Base-by-base conservation (phyloP, 2,329 filamentous ascomycete species). In the Talaromyces sp. region DNA sequence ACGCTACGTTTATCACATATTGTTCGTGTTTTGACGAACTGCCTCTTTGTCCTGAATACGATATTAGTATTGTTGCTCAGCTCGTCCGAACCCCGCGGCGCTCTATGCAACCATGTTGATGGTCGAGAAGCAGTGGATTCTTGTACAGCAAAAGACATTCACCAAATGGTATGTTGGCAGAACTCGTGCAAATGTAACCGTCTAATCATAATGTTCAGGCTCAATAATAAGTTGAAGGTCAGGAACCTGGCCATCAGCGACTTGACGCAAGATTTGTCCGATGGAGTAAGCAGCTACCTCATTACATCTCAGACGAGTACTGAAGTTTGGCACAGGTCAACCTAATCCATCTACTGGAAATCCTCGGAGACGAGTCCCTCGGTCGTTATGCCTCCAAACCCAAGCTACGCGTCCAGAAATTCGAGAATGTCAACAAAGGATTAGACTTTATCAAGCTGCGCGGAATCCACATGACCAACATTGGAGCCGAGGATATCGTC, bases 101-200 rank as follows among this genome's bases (percentile, higher is more conserved):
- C 48, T 47, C n/a, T 41, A 37, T 73, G 48, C 58, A 60, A 75
- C 65, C 69, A 81, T 82, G 79, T 78, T 81, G 75, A 76, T 77
- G 72, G 77, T 81, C 70, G 85, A 88, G 78, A 84, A 87, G 81
- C 84, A 85, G 79, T 88, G 86, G 85, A 82, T 88, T 72, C 86
- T 84, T 75, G 93, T 97, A 80, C 94, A 98, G 83, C 90, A 98
- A 79, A 99, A 98, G 86, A 99, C 95, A 33, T 99, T 99, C 80
- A 97, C 93, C 66, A 99, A 98, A 91, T 99, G 95, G 90, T 91
- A 59, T 9, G 71, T 68, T 41, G n/a, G 14, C 14, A 57, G n/a
- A 14, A 19, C 22, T 24, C 6, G 37, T 45, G 14, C 11, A 9
- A 13, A 31, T 39, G 16, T 47, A 33, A 4, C 19, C 27, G 33